phyloP scores from a whole-genome alignment of 1,284 basidiomycete genomes.

The Fomitiporia mediterranea region DNA sequence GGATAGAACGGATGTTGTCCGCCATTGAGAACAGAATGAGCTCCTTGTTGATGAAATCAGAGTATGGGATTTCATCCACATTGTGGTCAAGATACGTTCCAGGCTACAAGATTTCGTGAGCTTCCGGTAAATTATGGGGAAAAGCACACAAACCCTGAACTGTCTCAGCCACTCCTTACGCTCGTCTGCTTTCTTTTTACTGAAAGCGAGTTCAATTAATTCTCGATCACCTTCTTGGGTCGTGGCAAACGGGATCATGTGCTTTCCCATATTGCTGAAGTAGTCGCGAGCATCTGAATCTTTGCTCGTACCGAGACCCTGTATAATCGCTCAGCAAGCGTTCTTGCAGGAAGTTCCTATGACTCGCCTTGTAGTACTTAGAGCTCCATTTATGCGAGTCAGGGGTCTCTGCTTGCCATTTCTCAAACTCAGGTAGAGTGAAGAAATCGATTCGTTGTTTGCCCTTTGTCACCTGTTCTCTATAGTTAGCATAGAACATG shows the following conservation, averaged over 20 bases:
- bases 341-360: neutral
- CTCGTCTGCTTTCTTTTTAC: constrained; percentile 99
- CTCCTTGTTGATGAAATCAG: constrained; percentile 98
- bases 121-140: too few species aligned
- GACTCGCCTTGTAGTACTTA: constrained; percentile 91
- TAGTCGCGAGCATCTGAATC: constrained; percentile 90
- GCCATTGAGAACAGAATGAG: constrained; percentile 99
- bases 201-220: constrained; percentile 97
- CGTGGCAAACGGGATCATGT: constrained; percentile 89
- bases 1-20: constrained; percentile 95
- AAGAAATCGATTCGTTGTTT: constrained; percentile 87
- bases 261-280: constrained; percentile 89
- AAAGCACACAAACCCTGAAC: constrained; percentile 60
- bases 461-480: constrained; percentile 70
- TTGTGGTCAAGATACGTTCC: constrained; percentile 95
- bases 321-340: neutral
- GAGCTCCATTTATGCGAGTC: constrained; percentile 83
- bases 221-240: constrained; percentile 81
- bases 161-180: constrained; percentile 98
- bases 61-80: constrained; percentile 79
- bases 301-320: constrained; percentile 95
- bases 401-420: constrained; percentile 82
- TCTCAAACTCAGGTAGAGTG: constrained; percentile 95
- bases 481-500: neutral
- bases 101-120: constrained; percentile 56